Conservation (phyloP, 2,329 filamentous ascomycete genomes). For the Alternaria sp. region DNA sequence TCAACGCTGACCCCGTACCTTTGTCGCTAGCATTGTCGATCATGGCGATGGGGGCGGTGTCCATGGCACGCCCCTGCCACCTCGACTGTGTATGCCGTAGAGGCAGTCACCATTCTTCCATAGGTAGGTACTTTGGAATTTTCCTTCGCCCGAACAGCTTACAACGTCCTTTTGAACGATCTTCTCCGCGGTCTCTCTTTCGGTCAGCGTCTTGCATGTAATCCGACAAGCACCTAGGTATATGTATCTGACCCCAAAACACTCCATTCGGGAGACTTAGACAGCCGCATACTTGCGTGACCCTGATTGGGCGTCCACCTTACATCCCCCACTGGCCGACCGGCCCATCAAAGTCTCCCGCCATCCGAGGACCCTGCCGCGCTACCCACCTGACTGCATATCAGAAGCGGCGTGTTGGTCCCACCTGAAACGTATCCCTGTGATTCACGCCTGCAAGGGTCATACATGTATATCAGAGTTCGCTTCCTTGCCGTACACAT, state of each 20-base stretch:
- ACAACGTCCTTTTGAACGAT: background rate
- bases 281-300: background rate
- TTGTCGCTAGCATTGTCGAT: conserved; percentile 16
- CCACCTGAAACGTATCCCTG: conserved; percentile 19
- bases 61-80: conserved; percentile 8
- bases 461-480: conserved; percentile 26
- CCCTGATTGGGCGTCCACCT: conserved; percentile 17
- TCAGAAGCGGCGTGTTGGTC: conserved; percentile 20
- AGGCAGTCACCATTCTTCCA: background rate
- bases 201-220: background rate
- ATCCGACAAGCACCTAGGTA: background rate
- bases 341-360: conserved; percentile 9
- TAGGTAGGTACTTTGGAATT: background rate
- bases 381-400: conserved; percentile 29
- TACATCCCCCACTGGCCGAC: conserved; percentile 12
- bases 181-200: background rate
- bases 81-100: background rate
- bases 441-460: conserved; percentile 14
- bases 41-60: conserved; percentile 2
- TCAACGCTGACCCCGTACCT: background rate
- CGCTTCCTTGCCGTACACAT: background rate
- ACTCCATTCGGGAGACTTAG: background rate
- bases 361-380: conserved; percentile 21
- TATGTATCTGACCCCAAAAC: background rate
- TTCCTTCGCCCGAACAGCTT: background rate